Evolutionary conservation across 805 yeast species (phyloP).

Genomic region (Spencermartinsiella europaea): DNA sequence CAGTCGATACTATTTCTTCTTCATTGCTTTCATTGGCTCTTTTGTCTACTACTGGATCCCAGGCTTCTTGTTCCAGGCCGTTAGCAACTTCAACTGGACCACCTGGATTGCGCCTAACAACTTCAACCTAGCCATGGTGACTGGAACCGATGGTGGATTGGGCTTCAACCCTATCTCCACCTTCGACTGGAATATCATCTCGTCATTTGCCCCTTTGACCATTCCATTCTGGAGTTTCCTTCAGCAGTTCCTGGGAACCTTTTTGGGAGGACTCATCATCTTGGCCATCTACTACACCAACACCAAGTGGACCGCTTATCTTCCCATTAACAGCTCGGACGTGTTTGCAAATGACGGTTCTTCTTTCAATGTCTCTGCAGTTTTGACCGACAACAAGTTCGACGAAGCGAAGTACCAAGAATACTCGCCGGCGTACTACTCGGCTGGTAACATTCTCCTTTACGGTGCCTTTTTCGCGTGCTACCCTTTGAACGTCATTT

Average conservation of each 20-base stretch:
- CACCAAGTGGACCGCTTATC: conserved; percentile 52
- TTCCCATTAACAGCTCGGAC: conserved; percentile 53
- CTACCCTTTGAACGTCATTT: conserved; percentile 51
- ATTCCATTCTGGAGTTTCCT: conserved; percentile 53
- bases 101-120: conserved; percentile 54
- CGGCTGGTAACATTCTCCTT: conserved; percentile 42
- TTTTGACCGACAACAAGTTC: conserved; percentile 35
- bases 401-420: conserved; percentile 43
- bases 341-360: conserved; percentile 50
- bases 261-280: conserved; percentile 43
- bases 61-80: conserved; percentile 51
- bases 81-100: conserved; percentile 53
- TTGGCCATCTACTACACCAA: conserved; percentile 50
- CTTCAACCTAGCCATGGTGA: conserved; percentile 43
- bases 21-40: conserved; percentile 33
- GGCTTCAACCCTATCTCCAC: conserved; percentile 42
- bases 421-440: conserved; percentile 64
- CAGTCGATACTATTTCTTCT: conserved; percentile 41
- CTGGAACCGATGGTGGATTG: conserved; percentile 38
- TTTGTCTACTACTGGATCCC: conserved; percentile 57
- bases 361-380: conserved; percentile 42
- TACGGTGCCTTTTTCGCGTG: conserved; percentile 55
- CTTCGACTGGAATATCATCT: conserved; percentile 37
- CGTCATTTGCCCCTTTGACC: conserved; percentile 38
- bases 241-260: conserved; percentile 37